Evolutionary conservation across 2,329 filamentous ascomycete genomes (phyloP), one percentile per base, ranked within the genome.

Genomic region (Colletotrichum zoysiae): DNA sequence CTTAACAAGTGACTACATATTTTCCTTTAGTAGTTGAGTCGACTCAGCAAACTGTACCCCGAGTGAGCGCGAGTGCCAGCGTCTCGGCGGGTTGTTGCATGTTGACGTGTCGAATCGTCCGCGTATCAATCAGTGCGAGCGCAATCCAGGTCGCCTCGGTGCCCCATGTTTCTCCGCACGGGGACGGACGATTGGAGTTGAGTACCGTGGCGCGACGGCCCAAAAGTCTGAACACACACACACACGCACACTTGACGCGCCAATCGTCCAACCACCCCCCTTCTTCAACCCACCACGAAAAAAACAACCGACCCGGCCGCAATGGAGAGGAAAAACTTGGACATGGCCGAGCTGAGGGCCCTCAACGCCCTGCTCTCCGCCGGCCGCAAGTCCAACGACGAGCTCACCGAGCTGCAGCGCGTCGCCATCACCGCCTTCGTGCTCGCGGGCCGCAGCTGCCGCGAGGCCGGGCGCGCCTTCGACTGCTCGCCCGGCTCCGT

Each of bases 101-200:
- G 44, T 11, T n/a, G 9, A 20, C 20, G 42, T 8, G 7, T 44
- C 9, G 42, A 8, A 8, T 20, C 42, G 30, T 30, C 2, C 30
- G 4, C 4, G 30, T 30, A 30, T 33, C 20, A 9, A 9, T 53
- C 46, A 48, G n/a, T 5, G 5, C 23, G n/a, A 53, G 23, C 33
- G 14, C n/a, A 53, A 20, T 16, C 48, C 35, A 42, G 23, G 48
- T 16, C n/a, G n/a, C 8, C 35, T 53, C 48, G 33, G 23, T 35
- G 30, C 46, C 35, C 60, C 48, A 46, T 35, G 60, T 33, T 63
- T 53, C 59, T 63, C 60, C 60, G 20, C 46, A 53, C 60, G 7
- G 44, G 6, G 5, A 9, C 8, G 42, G 20, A 20, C 12, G 12
- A 40, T 7, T 8, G 20, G 44, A 46, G 20, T 46, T 11, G 8